Evolutionary conservation across 495 filamentous ascomycete genomes (phyloP).

Genomic region (Podospora anserina): DNA sequence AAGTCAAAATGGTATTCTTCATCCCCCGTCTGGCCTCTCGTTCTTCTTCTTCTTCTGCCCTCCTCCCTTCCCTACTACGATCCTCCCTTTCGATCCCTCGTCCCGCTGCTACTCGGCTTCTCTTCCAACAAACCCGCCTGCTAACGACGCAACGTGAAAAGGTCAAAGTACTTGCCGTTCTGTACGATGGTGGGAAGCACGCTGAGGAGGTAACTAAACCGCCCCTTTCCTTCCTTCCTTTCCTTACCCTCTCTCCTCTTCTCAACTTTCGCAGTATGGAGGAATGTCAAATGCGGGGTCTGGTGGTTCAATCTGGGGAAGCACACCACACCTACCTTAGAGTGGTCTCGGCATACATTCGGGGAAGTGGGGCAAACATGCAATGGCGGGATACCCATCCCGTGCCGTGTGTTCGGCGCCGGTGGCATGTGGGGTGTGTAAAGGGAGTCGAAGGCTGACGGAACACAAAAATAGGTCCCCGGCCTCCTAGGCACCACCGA

Average conservation of each 20-base stretch:
- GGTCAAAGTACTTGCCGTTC: slow-evolving; percentile 56
- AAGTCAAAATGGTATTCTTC: slow-evolving; percentile 54
- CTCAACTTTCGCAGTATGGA: background rate
- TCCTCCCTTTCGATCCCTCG: slow-evolving; percentile 10
- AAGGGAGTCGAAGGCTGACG: slow-evolving; percentile 14
- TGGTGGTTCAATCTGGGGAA: background rate
- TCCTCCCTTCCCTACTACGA: slow-evolving; percentile 23
- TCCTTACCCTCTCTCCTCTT: background rate
- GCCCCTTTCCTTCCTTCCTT: slow-evolving; percentile 13
- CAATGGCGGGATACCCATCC: background rate
- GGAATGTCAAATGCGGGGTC: slow-evolving; percentile 16
- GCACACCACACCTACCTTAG: too few relatives aligned
- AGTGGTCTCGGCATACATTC: slow-evolving; percentile 5
- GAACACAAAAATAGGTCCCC: slow-evolving; percentile 56
- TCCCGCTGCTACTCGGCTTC: background rate
- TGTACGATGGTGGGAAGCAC: slow-evolving; percentile 55
- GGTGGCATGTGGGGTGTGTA: background rate
- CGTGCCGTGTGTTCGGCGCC: background rate
- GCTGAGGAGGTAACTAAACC: slow-evolving; percentile 42
- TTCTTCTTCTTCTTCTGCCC: background rate
- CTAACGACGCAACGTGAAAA: slow-evolving; percentile 50
- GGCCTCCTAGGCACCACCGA: slow-evolving; percentile 89
- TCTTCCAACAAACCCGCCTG: slow-evolving; percentile 33
- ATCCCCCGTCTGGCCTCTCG: slow-evolving; percentile 26
- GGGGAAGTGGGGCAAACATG: slow-evolving; percentile 16